Evolutionary conservation across 2,329 filamentous ascomycete genomes (phyloP).

Genomic region (Colletotrichum sp.): DNA sequence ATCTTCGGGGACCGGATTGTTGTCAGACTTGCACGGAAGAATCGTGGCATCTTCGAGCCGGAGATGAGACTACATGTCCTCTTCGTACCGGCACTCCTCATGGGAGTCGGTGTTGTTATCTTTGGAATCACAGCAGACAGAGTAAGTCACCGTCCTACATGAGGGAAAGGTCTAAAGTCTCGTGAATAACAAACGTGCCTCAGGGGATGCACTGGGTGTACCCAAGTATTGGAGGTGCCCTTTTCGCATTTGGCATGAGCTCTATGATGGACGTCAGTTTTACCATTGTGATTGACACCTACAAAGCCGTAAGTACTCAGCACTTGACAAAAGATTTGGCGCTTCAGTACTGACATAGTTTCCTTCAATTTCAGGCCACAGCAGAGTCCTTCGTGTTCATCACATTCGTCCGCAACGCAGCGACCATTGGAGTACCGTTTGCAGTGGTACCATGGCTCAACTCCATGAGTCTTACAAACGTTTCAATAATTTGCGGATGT

Average conservation of each 20-base stretch:
- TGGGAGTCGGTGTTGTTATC: constrained; percentile 42
- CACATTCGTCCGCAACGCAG: background rate
- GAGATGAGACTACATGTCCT: constrained; percentile 44
- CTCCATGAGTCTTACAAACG: background rate
- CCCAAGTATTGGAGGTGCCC: constrained; percentile 37
- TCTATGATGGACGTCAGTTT: constrained; percentile 37
- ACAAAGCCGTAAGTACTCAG: background rate
- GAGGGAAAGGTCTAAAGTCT: fast-evolving
- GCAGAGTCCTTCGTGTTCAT: background rate
- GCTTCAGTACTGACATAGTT: background rate
- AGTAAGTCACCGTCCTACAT: constrained; percentile 5
- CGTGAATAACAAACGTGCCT: background rate
- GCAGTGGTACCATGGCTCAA: background rate
- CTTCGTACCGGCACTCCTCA: constrained; percentile 29
- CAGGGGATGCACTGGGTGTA: constrained; percentile 49
- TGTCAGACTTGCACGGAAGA: constrained; percentile 38
- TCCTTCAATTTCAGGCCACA: background rate
- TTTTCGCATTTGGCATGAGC: constrained; percentile 43
- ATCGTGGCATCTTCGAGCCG: constrained; percentile 46
- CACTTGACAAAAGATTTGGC: fast-evolving
- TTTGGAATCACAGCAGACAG: constrained; percentile 34
- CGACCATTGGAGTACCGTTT: background rate
- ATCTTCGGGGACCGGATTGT: constrained; percentile 22
- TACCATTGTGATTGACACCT: background rate
- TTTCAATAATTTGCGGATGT: background rate